Evolutionary conservation across 1,284 basidiomycete genomes (phyloP), one percentile per base, ranked within the genome.

Genomic region (Marasmius oreades): DNA sequence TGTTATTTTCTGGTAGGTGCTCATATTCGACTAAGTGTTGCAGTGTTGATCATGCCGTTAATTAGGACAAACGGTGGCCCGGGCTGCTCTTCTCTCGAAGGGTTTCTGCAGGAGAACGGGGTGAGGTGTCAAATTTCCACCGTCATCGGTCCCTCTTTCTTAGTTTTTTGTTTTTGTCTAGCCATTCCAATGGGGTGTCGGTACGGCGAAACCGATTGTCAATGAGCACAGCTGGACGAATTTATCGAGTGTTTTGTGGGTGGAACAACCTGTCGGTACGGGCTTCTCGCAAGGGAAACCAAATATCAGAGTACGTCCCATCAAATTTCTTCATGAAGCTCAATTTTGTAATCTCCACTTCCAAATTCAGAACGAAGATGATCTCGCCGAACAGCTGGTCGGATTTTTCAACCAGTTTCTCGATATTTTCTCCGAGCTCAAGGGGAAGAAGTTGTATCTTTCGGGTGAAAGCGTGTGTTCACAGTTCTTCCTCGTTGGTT

Each of bases 181-280:
- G 81, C 88, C 87, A 0, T 77, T 91, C 67, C 76, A 73, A 28
- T 90, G 90, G 89, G 71, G 78, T 5, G 74, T 64, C 47, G 90
- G 90, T 1, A 81, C 82, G 60, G 85, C 84, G 2, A 77, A 78
- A 55, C 82, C 89, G 1, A 85, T 80, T 0, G 71, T 70, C 1
- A 94, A 93, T 61, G 79, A 86, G 59, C 82, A 81, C 66, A 87
- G 87, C 64, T 93, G 90, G 90, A 90, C 88, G 1, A 92, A 93
- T 64, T 72, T 92, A 26, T 88, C 87, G 1, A 89, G 85, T 58
- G 73, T 92, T n/a, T 71, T 93, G 14, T 93, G 81, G 77, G 80
- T 93, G 5, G 91, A 95, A 64, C 92, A 94, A 63, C 92, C 92
- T 0, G 84, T 92, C 24, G 88, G 89, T 6, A 92, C 89, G 0